Evolutionary conservation across 1,284 basidiomycete genomes (phyloP).

Genomic region (Papiliotrema nemorosa): DNA sequence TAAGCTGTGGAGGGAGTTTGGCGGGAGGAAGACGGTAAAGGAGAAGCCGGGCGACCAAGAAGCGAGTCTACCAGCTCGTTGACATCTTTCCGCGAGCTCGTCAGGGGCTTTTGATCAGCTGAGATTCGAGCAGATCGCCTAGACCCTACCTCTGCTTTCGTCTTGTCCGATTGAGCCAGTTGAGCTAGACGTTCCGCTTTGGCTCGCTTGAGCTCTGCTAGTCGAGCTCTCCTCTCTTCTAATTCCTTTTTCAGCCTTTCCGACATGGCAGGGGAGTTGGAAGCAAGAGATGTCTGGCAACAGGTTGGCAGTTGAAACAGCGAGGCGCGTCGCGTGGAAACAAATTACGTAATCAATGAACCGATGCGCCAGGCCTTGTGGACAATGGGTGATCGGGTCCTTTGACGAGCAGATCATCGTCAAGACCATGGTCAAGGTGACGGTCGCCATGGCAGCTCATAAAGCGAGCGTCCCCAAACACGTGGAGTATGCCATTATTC

Average conservation of each 20-base stretch:
- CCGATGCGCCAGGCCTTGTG: too few relatives aligned
- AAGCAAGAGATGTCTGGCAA: too few relatives aligned
- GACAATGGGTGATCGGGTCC: too few relatives aligned
- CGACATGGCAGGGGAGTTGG: conserved; percentile 25
- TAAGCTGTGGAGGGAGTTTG: conserved; percentile 3
- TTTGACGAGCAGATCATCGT: too few relatives aligned
- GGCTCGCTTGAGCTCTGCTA: conserved; percentile 61
- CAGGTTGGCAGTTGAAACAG: too few relatives aligned
- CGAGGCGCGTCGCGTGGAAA: too few relatives aligned
- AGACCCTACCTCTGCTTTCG: conserved; percentile 12
- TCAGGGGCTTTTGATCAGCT: conserved; percentile 16
- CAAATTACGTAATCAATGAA: too few relatives aligned
- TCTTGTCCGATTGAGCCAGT: conserved; percentile 26
- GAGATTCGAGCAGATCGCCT: neutral
- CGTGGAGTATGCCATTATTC: too few relatives aligned
- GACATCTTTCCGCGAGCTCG: conserved; percentile 55
- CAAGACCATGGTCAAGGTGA: too few relatives aligned
- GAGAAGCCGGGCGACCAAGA: conserved; percentile 44
- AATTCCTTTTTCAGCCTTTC: conserved; percentile 69
- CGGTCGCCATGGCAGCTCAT: too few relatives aligned
- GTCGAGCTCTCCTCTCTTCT: conserved; percentile 83
- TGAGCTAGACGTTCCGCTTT: conserved; percentile 43
- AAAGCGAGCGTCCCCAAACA: too few relatives aligned
- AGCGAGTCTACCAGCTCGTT: conserved; percentile 64
- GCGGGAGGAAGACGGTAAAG: conserved; percentile 8